Percentiles rank a stretch among this genome's conserved stretches.
Conservation (phyloP, 1,284 basidiomycete species). For the Amylostereum areolatum region DNA sequence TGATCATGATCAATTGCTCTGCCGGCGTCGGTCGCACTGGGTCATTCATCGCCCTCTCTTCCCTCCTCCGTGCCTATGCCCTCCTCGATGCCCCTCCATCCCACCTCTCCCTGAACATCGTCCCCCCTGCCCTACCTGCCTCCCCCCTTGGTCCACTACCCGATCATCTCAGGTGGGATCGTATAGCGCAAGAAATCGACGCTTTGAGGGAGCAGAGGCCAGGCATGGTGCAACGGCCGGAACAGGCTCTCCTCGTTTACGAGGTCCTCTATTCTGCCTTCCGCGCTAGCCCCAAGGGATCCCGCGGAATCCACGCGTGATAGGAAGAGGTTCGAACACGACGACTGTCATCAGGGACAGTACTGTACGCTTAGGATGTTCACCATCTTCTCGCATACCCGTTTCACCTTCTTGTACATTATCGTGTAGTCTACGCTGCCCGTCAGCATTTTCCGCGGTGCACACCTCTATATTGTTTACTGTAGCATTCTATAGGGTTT, state of each 20-base stretch:
- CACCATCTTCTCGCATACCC: too few species aligned
- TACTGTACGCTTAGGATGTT: too few species aligned
- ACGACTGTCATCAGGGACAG: too few species aligned
- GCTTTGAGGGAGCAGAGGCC: conserved; percentile 73
- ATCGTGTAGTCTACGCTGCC: too few species aligned
- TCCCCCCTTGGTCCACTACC: conserved; percentile 57
- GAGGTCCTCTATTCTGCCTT: conserved; percentile 44
- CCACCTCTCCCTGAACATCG: conserved; percentile 15
- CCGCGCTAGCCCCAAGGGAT: conserved; percentile 1
- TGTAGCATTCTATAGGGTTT: too few species aligned
- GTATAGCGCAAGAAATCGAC: conserved; percentile 71
- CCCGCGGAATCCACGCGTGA: too few species aligned
- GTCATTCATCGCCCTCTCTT: conserved; percentile 76
- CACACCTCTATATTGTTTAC: too few species aligned
- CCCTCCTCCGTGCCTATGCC: conserved; percentile 55
- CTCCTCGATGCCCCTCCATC: conserved; percentile 38
- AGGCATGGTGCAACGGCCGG: conserved; percentile 72
- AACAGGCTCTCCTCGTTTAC: conserved; percentile 67
- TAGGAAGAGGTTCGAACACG: too few species aligned
- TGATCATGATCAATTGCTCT: conserved; percentile 80
- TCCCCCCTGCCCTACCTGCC: conserved; percentile 25
- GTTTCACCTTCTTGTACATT: too few species aligned
- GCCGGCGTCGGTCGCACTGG: conserved; percentile 91
- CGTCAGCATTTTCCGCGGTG: too few species aligned
- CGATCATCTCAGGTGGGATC: conserved; percentile 43